Evolutionary conservation across 1,284 basidiomycete species (phyloP), one percentile per base, ranked within the genome.

Genomic region (Jaminaea rosea): DNA sequence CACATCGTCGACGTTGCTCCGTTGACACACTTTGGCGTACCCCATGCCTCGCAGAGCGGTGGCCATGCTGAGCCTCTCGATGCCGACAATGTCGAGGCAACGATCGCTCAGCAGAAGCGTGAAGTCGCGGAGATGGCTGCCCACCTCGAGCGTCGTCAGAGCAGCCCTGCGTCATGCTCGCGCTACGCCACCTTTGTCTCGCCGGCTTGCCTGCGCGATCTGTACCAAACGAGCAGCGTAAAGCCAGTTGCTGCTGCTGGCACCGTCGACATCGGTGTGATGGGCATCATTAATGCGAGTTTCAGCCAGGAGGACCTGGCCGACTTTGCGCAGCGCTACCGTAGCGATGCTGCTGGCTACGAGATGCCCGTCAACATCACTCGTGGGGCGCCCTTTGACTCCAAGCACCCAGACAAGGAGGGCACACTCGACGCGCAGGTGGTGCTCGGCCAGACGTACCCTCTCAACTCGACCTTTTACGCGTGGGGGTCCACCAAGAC

Each of bases 281-380:
- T 50, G 31, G 56, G 56, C 46, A 50, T 39, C 34, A 55, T 54
- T 23, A 53, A 34, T n/a, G 46, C 29, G 17, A 44, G 21, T 13
- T 58, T 58, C 44, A 26, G 44, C 3, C 15, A 49, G 37, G 42
- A 47, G 26, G 50, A 49, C 32, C 52, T 47, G 13, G 29, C 46
- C 11, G 46, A 47, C 41, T 32, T 9, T n/a, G 9, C n/a, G 31
- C 31, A 32, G 31, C 31, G n/a, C 9, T 32, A 9, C 31, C 9
- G 31, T 9, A 9, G 9, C 31, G 31, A 32, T n/a, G 31, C 31
- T 32, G 31, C 31, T n/a, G n/a, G 9, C 31, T 32, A 32, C 31
- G 31, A 9, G 31, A 32, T 32, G 31, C 31, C 31, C 31, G 31
- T 32, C 31, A 32, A 9, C n/a, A n/a, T 9, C 9, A n/a, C 31